Evolutionary conservation across 2,329 filamentous ascomycete species (phyloP), one percentile per base, ranked within the genome.

Genomic region (Dactylonectria estremocensis): DNA sequence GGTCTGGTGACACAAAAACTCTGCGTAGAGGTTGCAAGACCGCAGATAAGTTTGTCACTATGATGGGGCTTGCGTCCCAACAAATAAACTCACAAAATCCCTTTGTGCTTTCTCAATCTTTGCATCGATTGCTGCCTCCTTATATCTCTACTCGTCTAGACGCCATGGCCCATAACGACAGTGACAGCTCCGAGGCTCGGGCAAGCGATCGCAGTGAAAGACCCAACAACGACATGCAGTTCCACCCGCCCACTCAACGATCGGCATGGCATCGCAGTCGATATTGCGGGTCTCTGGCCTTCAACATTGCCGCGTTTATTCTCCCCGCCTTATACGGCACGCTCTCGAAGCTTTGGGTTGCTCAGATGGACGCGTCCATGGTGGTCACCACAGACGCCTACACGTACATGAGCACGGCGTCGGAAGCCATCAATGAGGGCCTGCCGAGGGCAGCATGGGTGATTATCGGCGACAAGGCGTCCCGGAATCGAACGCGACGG

Each of bases 401-500:
- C 78, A 93, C 90, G 0, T 94, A 94, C 77, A 92, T 94, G 66
- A 85, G 87, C 20, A 86, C 90, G 0, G 83, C 93, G 0, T 88
- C 87, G 1, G 90, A 94, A 75, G 90, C 93, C 0, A 78, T 94
- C 16, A 94, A 94, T 70, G 92, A 94, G 76, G 91, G 92, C 0
- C 86, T 94, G 0, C 91, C 91, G 0, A 85, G 91, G 22, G 89
- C 91, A 0, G 85, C 90, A 0, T 94, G 90, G 88, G 83, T 90
- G 6, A 86, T 92, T 64, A 93, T 94, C 64, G 91, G 90, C 8
- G 90, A 94, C 78, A 86, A 85, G 31, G 79, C 87, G 0, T 88
- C 86, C 1, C 85, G 90, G 1, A 81, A 82, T 0, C 76, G 86
- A 0, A 66, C 79, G 0, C 82, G 87, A 14, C 85, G 91, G 0